A percentile compares a stretch with the other conserved stretches of the same genome.
phyloP scores from a whole-genome alignment of 768 basidiomycete genomes.

The Boletellus ananas region DNA sequence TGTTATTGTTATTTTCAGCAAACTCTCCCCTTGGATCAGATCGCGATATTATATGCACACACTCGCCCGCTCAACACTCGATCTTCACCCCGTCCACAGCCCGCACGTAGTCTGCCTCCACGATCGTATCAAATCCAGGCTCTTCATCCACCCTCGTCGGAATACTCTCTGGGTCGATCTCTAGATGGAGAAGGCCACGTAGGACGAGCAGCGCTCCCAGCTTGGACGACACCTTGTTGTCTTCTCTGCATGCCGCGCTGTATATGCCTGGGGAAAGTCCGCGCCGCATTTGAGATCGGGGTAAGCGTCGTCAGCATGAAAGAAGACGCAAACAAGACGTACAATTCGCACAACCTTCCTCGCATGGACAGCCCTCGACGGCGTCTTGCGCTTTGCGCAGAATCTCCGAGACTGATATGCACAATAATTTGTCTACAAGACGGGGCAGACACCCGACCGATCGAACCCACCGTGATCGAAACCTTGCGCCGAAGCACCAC shows the following conservation, averaged over 20 bases:
- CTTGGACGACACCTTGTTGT: conserved; percentile 72
- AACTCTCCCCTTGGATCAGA: neutral
- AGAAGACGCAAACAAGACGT: conserved; percentile 13
- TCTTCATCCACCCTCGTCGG: conserved; percentile 29
- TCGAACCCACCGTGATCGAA: conserved; percentile 69
- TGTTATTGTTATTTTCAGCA: neutral
- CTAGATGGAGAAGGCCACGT: conserved; percentile 50
- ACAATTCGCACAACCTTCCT: conserved; percentile 72
- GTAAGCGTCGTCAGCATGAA: neutral
- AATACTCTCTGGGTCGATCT: conserved; percentile 38
- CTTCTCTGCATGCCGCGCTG: conserved; percentile 62
- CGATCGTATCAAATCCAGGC: conserved; percentile 45
- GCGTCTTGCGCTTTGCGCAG: conserved; percentile 54
- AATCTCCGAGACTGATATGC: conserved; percentile 49
- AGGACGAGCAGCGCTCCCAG: conserved; percentile 68
- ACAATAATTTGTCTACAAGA: too few relatives aligned
- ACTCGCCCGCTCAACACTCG: conserved; percentile 28
- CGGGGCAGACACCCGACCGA: neutral
- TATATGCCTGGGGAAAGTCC: conserved; percentile 52
- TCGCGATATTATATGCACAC: neutral
- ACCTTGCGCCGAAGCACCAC: conserved; percentile 70
- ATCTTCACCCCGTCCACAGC: conserved; percentile 43
- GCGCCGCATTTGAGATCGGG: neutral
- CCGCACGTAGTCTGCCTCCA: conserved; percentile 49
- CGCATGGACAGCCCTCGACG: conserved; percentile 62